A percentile compares a stretch with the other conserved stretches of the same genome.
Conservation (phyloP, 73 alveolate species). For the Strombidium stylifer region DNA sequence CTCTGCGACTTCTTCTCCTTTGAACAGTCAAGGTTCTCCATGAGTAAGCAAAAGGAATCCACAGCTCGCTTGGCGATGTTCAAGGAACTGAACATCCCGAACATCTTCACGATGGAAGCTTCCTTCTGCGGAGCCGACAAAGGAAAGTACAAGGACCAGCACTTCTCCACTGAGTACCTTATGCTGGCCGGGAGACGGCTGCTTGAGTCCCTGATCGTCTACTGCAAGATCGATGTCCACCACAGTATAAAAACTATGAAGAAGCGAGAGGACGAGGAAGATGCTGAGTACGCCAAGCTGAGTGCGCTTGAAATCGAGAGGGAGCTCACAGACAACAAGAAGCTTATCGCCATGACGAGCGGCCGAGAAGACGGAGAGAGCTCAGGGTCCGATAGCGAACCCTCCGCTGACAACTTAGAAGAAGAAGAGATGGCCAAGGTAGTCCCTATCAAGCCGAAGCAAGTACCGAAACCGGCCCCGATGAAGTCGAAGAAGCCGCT, state of each 20-base stretch:
- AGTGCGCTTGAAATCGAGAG: constrained; percentile 3
- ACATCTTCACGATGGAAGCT: constrained; percentile 78
- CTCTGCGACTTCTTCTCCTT: constrained; percentile 29
- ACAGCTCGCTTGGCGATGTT: constrained; percentile 82
- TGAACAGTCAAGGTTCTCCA: constrained; percentile 16
- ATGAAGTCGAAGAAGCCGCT: constrained; percentile 22
- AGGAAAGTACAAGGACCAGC: constrained; percentile 52
- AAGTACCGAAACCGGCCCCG: no score
- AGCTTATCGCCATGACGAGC: constrained; percentile 10
- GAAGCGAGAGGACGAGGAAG: not conserved
- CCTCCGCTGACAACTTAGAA: constrained; percentile 83
- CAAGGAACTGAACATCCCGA: constrained; percentile 69
- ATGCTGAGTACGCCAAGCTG: not conserved
- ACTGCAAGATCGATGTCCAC: constrained; percentile 23
- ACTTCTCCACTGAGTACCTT: constrained; percentile 57
- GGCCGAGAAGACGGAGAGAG: constrained; percentile 43
- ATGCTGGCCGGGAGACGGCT: constrained; percentile 76
- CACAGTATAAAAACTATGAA: not conserved
- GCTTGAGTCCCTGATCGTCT: constrained; percentile 28
- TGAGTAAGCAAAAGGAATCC: constrained; percentile 67
- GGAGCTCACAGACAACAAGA: not conserved
- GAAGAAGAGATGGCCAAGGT: constrained; percentile 64
- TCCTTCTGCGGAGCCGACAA: constrained; percentile 71
- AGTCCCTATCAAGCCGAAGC: constrained; percentile 31
- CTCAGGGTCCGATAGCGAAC: constrained; percentile 83